Evolutionary conservation across 768 basidiomycete species (phyloP).

Genomic region (Lentinula sp.): DNA sequence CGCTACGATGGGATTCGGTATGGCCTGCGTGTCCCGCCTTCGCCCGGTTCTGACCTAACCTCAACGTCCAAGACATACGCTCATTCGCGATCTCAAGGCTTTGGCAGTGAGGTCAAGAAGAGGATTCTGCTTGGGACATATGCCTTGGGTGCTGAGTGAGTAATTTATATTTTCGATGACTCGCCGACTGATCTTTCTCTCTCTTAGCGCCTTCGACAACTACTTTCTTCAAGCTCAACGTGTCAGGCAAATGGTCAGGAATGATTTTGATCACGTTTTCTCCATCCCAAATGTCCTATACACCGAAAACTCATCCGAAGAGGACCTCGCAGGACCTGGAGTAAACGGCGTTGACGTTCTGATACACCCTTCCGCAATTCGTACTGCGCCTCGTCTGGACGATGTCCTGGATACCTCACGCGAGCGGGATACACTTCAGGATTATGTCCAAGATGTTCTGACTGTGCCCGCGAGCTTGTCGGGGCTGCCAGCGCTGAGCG

Average conservation of each 20-base stretch:
- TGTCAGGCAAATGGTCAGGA: constrained; percentile 62
- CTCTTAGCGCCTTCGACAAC: constrained; percentile 75
- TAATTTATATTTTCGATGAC: constrained; percentile 4
- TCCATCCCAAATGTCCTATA: constrained; percentile 46
- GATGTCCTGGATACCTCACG: constrained; percentile 7
- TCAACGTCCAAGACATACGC: constrained; percentile 59
- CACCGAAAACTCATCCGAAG: neutral
- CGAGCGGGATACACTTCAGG: constrained; percentile 27
- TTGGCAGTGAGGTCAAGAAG: constrained; percentile 82
- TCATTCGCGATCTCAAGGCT: constrained; percentile 58
- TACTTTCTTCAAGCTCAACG: constrained; percentile 92
- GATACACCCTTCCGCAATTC: constrained; percentile 82
- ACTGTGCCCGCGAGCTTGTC: constrained; percentile 91
- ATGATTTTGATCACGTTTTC: constrained; percentile 74
- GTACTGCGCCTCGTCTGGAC: constrained; percentile 66
- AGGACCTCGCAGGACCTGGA: neutral
- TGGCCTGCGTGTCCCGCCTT: constrained; percentile 27
- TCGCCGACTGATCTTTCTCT: neutral
- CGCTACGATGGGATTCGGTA: constrained; percentile 64
- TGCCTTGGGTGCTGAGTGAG: constrained; percentile 87
- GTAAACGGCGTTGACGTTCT: constrained; percentile 66
- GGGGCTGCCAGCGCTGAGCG: constrained; percentile 75
- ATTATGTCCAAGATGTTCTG: constrained; percentile 87
- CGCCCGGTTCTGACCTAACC: constrained; percentile 24
- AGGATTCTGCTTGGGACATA: constrained; percentile 88